Percentiles rank a stretch among this genome's conserved stretches.
phyloP scores from a whole-genome alignment of 768 basidiomycete species.

The Mycena alexandri region DNA sequence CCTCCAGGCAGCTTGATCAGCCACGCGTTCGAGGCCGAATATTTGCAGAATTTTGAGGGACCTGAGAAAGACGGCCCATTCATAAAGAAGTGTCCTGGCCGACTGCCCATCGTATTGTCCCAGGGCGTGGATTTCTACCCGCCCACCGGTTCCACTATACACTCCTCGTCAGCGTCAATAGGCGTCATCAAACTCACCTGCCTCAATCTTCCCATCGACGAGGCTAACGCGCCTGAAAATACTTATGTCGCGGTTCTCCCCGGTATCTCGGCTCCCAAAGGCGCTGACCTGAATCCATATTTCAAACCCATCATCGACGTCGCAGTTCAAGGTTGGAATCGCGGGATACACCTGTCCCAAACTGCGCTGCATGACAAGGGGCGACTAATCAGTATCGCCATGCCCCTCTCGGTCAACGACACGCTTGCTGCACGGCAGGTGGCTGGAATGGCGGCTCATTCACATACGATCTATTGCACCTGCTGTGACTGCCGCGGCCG shows the following conservation, averaged over 20 bases:
- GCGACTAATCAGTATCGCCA: background rate
- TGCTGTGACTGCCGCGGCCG: conserved; percentile 39
- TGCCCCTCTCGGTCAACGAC: conserved; percentile 40
- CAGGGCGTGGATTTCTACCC: conserved; percentile 2
- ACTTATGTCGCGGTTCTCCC: conserved; percentile 43
- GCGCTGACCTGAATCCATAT: conserved; percentile 41
- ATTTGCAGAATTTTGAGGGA: conserved; percentile 3
- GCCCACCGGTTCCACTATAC: conserved; percentile 1
- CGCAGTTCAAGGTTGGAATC: conserved; percentile 30
- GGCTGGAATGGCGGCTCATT: conserved; percentile 36
- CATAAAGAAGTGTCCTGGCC: background rate
- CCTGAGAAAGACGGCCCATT: conserved; percentile 3
- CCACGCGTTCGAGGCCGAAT: conserved; percentile 2
- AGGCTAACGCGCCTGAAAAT: conserved; percentile 45
- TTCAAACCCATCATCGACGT: conserved; percentile 43
- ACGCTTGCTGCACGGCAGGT: conserved; percentile 42
- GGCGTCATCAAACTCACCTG: conserved; percentile 44
- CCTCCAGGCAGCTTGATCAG: conserved; percentile 1
- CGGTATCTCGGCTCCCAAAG: conserved; percentile 39
- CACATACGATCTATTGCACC: conserved; percentile 41
- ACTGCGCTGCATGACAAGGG: conserved; percentile 14
- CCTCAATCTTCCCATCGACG: conserved; percentile 43
- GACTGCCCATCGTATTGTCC: background rate
- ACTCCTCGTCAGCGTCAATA: conserved; percentile 6
- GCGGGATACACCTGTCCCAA: conserved; percentile 18